A percentile compares a stretch with the other conserved stretches of the same genome.
These are phyloP conservation scores for Pilatotrama ljubarskyi DNA, from an alignment of 768 basidiomycete genomes.

Conservation along the genomic window DNA sequence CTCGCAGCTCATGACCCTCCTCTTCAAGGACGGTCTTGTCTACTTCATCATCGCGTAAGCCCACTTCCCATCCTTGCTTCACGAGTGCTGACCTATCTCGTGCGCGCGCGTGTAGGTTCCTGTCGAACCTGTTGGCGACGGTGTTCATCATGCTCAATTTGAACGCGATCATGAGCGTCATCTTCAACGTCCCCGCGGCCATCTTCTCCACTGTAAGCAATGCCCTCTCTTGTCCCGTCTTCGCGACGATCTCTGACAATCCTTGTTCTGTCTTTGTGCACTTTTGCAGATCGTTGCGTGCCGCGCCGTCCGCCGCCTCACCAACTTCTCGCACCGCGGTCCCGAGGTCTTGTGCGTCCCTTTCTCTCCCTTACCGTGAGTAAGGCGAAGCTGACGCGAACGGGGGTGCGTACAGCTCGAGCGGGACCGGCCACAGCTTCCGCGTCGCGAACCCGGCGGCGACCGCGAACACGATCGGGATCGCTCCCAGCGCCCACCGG, in stretches of 20 bases:
- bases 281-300: constrained; percentile 58
- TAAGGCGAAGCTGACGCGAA: not conserved
- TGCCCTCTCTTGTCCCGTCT: not conserved
- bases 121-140: constrained; percentile 44
- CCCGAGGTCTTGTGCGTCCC: constrained; percentile 54
- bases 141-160: constrained; percentile 64
- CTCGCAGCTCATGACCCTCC: constrained; percentile 55
- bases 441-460: constrained; percentile 46
- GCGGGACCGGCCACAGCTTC: constrained; percentile 48
- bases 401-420: constrained; percentile 16
- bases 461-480: constrained; percentile 19
- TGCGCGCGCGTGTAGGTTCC: constrained; percentile 32
- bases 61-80: not conserved
- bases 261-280: not conserved
- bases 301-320: constrained; percentile 63
- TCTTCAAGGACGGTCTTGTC: constrained; percentile 73
- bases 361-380: not conserved
- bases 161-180: constrained; percentile 72
- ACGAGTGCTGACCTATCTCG: no score
- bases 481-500: constrained; percentile 11
- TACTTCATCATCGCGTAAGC: constrained; percentile 76
- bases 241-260: not conserved
- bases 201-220: constrained; percentile 63
- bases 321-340: constrained; percentile 52
- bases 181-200: constrained; percentile 72